Evolutionary conservation across 805 yeast species (phyloP).

Genomic region (Suhomyces kilbournensis): DNA sequence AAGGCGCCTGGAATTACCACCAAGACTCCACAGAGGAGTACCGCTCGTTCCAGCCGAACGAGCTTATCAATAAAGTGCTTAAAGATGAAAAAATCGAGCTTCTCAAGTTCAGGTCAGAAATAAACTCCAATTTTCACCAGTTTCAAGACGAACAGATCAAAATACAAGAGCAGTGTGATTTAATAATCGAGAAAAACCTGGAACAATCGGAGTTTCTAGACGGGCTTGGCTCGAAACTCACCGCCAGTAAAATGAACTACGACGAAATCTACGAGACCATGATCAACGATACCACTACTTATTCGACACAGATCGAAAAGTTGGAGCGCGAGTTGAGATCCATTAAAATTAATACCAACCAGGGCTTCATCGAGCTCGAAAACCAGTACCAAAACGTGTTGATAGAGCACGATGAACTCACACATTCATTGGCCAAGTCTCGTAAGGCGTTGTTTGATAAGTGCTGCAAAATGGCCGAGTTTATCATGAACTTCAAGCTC

Average conservation of each 20-base stretch:
- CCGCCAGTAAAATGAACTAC: conserved; percentile 49
- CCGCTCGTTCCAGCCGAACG: conserved; percentile 19
- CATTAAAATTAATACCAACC: conserved; percentile 47
- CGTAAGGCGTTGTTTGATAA: conserved; percentile 50
- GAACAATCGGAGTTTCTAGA: conserved; percentile 59
- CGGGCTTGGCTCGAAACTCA: conserved; percentile 53
- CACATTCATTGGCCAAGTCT: conserved; percentile 44
- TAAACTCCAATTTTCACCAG: conserved; percentile 44
- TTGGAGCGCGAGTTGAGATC: conserved; percentile 55
- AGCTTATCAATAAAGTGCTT: conserved; percentile 45
- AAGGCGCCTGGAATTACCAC: conserved; percentile 3
- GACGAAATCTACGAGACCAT: conserved; percentile 56
- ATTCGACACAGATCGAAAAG: conserved; percentile 64
- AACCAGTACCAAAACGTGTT: conserved; percentile 47
- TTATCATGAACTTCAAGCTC: conserved; percentile 61
- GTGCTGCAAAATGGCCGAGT: conserved; percentile 56
- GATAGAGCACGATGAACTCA: conserved; percentile 50
- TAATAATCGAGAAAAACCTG: conserved; percentile 50
- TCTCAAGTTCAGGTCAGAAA: conserved; percentile 25
- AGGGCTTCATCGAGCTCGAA: conserved; percentile 47
- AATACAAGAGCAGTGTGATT: conserved; percentile 58
- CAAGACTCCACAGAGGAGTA: conserved; percentile 1
- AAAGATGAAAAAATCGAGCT: conserved; percentile 44
- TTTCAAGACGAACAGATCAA: conserved; percentile 57
- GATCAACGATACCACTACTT: conserved; percentile 50